phyloP scores from a whole-genome alignment of 768 basidiomycete species.

The Panaeolus cyanescens region DNA sequence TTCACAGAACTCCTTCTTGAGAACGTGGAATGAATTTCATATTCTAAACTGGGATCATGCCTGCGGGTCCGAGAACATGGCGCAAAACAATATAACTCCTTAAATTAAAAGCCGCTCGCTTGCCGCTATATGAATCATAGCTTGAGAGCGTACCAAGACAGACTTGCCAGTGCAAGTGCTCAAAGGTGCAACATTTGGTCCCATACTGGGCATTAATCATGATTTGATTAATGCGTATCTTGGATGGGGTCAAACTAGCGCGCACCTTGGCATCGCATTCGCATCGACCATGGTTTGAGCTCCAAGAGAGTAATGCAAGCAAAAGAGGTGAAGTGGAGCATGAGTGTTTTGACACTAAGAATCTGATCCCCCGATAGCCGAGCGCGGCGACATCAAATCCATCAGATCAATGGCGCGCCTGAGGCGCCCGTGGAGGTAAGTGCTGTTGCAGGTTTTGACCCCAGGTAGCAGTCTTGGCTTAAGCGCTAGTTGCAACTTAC shows the following conservation, averaged over 20 bases:
- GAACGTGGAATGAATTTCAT: background rate
- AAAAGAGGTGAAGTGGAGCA: background rate
- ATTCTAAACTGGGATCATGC: background rate
- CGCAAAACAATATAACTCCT: background rate
- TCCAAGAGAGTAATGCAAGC: too few relatives aligned
- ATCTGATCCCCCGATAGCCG: background rate
- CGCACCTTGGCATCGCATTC: background rate
- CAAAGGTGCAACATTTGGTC: too few relatives aligned
- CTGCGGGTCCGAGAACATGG: background rate
- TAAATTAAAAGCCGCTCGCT: background rate
- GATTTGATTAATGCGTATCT: too few relatives aligned
- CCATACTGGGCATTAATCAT: too few relatives aligned
- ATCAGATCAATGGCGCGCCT: background rate
- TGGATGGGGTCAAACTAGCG: background rate
- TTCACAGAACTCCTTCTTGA: background rate
- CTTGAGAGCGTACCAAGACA: background rate
- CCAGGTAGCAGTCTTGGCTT: background rate
- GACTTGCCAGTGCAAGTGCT: too few relatives aligned
- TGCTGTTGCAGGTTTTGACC: background rate
- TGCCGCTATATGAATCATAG: background rate
- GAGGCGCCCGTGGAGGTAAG: constrained; percentile 2
- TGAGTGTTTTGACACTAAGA: too few relatives aligned
- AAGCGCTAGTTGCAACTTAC: background rate
- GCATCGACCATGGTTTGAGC: background rate
- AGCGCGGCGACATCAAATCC: background rate